Percentiles rank a stretch among this genome's conserved stretches.
These are phyloP conservation scores for Nothopassalora personata DNA, from an alignment of 2,329 filamentous ascomycete species.

Conservation along the genomic window DNA sequence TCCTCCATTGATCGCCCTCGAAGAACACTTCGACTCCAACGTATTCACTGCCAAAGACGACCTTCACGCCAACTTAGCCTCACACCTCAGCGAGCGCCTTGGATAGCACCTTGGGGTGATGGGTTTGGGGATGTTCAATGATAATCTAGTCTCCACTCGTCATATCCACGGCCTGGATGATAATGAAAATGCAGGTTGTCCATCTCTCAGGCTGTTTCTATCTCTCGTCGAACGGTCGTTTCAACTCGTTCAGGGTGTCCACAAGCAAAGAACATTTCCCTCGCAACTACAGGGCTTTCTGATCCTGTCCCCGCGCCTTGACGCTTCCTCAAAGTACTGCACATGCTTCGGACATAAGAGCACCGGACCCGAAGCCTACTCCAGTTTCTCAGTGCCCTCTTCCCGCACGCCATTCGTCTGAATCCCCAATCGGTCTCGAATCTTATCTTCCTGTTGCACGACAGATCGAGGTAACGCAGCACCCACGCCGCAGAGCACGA, in stretches of 20 bases:
- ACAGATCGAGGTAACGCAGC: constrained; percentile 60
- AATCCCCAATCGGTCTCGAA: constrained; percentile 47
- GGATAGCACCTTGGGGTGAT: no score
- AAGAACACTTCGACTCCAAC: constrained; percentile 9
- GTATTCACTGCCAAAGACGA: not conserved
- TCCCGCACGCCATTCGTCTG: not conserved
- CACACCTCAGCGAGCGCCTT: not conserved
- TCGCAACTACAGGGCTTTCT: not conserved
- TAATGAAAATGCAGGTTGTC: not conserved
- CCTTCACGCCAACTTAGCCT: not conserved
- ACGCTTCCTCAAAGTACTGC: not conserved
- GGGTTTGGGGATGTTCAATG: not conserved
- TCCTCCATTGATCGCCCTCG: constrained; percentile 1
- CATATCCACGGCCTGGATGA: no score
- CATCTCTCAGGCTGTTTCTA: not conserved
- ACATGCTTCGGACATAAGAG: not conserved
- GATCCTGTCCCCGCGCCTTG: not conserved
- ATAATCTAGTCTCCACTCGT: no score
- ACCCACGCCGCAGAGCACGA: constrained; percentile 74
- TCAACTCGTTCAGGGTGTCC: not conserved
- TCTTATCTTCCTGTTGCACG: constrained; percentile 59
- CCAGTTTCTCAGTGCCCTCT: not conserved
- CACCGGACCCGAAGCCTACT: not conserved
- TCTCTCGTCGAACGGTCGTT: not conserved
- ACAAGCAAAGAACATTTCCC: not conserved